Evolutionary conservation across 2,329 filamentous ascomycete species (phyloP), one percentile per base, ranked within the genome.

Genomic region (Cladosporium sp.): DNA sequence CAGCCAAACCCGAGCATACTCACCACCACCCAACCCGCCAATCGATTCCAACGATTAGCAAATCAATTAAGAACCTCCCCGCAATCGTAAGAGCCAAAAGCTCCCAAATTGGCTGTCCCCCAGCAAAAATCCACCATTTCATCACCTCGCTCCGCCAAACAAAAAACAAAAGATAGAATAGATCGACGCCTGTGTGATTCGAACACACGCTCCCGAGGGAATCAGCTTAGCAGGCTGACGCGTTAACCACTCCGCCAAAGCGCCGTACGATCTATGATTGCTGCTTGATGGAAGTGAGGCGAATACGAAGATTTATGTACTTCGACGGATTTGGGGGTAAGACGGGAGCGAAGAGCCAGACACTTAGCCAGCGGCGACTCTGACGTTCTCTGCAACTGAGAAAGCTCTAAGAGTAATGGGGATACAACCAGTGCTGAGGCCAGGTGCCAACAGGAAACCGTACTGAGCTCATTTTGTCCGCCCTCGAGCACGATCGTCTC

Each of bases 121-220:
- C n/a, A 21, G 39, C 39, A 21, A 23, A 46, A 46, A n/a, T 46
- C 21, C 39, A 10, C 39, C n/a, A 21, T 21, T 4, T 5, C 39
- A 5, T 7, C 36, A 46, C 7, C 39, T 7, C 36, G 5, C 36
- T 43, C 18, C 13, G 18, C 18, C 18, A n/a, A 23, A 23, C 39
- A n/a, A 46, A 46, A 46, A 30, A 13, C 51, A 54, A 54, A 54
- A 54, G n/a, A 28, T 16, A 11, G 4, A n/a, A 13, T n/a, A 54
- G 48, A 49, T 60, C 68, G 68, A 69, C 62, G 74, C 76, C 76
- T 78, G 73, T 73, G 75, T 74, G 76, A 78, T 78, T 78, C 76
- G 76, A 78, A 78, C 76, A 74, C 75, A 73, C 73, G 76, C 76
- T 73, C 76, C 75, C 76, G 76, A 78, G 73, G 74, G 48, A 23